phyloP scores from a whole-genome alignment of 176 grass and related monocot genomes.

The Carex kokanica region DNA sequence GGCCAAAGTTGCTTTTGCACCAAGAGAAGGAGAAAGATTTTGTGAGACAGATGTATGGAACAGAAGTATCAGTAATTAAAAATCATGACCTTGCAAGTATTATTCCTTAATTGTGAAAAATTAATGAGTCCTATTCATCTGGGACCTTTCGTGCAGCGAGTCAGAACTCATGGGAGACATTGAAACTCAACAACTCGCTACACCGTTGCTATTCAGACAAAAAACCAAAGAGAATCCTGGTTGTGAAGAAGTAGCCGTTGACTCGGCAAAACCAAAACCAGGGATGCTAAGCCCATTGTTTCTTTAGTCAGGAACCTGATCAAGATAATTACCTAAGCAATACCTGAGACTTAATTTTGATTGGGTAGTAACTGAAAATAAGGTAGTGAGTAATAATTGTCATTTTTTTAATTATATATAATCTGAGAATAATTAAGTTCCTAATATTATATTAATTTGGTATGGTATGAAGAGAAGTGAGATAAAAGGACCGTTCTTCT shows the following conservation, averaged over 20 bases:
- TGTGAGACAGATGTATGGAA: not conserved
- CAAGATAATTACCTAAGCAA: not conserved
- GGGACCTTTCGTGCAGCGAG: not conserved
- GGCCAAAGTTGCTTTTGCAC: not conserved
- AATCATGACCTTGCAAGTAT: not conserved
- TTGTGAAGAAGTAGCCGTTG: slow-evolving; percentile 10
- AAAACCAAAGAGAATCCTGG: not conserved
- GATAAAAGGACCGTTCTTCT: not conserved
- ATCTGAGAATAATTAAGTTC: not conserved
- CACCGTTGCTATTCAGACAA: not conserved
- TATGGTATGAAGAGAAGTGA: not conserved
- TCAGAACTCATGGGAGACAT: not conserved
- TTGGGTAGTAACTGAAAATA: not conserved
- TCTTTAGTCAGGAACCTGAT: not conserved
- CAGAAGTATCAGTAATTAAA: not conserved
- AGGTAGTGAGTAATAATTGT: not conserved
- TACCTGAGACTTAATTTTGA: not conserved
- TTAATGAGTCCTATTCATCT: not conserved
- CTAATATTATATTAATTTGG: not conserved
- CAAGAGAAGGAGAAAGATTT: not conserved
- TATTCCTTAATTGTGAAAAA: not conserved
- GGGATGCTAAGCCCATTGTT: slow-evolving; percentile 14
- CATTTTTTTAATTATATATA: not conserved
- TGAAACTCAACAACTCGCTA: not conserved
- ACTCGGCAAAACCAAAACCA: slow-evolving; percentile 8